Percentiles rank a stretch among this genome's conserved stretches.
These are phyloP conservation scores for Colletotrichum ledebouriae DNA, from an alignment of 2,329 filamentous ascomycete genomes.

Conservation along the genomic window DNA sequence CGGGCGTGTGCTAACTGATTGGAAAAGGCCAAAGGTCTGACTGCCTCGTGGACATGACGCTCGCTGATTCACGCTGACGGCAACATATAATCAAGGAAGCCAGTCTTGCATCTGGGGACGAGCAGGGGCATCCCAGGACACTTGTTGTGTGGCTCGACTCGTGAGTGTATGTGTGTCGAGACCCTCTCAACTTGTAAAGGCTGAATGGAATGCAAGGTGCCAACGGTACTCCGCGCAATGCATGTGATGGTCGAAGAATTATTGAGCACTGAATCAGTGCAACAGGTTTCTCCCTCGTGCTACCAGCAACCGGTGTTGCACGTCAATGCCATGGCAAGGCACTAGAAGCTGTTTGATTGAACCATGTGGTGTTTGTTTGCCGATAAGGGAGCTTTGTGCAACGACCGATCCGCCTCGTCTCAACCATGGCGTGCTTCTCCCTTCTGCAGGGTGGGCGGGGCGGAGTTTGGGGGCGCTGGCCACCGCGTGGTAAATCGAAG, in stretches of 20 bases:
- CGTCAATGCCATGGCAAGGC: not conserved
- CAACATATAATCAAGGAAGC: no score
- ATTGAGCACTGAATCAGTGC: constrained; percentile 26
- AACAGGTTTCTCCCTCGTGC: not conserved
- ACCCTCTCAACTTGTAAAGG: not conserved
- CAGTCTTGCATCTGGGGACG: no score
- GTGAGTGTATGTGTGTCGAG: no score
- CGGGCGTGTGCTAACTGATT: not conserved
- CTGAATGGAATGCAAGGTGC: not conserved
- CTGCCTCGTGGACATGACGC: not conserved
- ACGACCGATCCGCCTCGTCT: constrained; percentile 19
- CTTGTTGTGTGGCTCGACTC: no score
- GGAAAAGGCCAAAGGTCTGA: not conserved
- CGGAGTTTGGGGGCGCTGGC: constrained; percentile 14
- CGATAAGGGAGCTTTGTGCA: constrained; percentile 29
- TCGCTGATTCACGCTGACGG: no score
- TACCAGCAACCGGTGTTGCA: constrained; percentile 11
- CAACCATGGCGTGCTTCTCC: constrained; percentile 31
- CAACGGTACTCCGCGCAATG: not conserved
- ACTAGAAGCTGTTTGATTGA: constrained; percentile 19
- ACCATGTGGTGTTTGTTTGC: constrained; percentile 30
- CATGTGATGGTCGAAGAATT: constrained; percentile 15
- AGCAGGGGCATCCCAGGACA: no score
- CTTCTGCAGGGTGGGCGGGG: constrained; percentile 1
- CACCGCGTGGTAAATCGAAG: constrained; percentile 17